These are phyloP conservation scores for Alternaria sp. DNA, from an alignment of 2,329 filamentous ascomycete genomes.

Conservation along the genomic window DNA sequence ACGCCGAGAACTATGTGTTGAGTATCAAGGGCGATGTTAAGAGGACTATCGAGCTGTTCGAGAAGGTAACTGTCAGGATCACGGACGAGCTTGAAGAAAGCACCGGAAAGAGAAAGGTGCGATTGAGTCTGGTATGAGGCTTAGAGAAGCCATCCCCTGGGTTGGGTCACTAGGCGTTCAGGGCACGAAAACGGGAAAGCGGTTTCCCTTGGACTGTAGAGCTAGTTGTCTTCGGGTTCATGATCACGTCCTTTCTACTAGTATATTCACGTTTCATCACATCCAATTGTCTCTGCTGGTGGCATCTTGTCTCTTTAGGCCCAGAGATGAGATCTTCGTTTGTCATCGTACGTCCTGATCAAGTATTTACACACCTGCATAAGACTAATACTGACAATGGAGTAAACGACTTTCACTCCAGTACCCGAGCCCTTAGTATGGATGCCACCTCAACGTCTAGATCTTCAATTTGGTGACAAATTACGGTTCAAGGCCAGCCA, in stretches of 20 bases:
- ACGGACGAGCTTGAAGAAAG: conserved; percentile 92
- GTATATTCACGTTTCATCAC: neutral
- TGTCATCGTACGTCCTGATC: neutral
- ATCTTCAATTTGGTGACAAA: neutral
- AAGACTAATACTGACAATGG: neutral
- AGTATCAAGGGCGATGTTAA: conserved; percentile 64
- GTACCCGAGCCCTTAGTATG: neutral
- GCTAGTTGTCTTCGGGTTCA: neutral
- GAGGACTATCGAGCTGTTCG: conserved; percentile 80
- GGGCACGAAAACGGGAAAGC: neutral
- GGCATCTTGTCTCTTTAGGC: neutral
- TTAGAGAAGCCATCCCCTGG: neutral
- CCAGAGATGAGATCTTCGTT: neutral
- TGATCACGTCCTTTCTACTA: neutral
- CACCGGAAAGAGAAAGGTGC: conserved; percentile 94
- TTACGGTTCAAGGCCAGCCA: neutral
- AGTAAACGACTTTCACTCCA: neutral
- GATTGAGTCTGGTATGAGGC: conserved; percentile 65
- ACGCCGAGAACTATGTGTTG: conserved; percentile 85
- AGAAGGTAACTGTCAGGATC: conserved; percentile 88
- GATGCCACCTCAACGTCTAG: neutral
- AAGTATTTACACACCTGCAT: neutral
- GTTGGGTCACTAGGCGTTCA: neutral
- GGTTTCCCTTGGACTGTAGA: neutral
- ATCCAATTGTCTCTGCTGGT: neutral